Conservation (phyloP, 768 basidiomycete species). For the Suillus discolor region DNA sequence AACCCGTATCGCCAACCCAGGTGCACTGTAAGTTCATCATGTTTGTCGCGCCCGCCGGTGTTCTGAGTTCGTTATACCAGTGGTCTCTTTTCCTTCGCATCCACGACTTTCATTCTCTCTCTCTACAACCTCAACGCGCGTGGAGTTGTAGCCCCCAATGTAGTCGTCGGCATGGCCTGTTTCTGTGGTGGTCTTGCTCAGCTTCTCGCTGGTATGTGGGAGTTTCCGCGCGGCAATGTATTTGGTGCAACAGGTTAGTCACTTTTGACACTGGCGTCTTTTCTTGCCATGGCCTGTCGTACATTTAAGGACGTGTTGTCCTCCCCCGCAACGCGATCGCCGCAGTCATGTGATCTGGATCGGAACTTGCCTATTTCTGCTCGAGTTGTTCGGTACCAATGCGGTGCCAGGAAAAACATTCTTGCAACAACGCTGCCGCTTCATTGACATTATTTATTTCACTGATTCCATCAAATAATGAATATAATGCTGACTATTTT, state of each 20-base stretch:
- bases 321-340: neutral
- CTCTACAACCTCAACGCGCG: constrained; percentile 67
- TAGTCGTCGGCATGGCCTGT: constrained; percentile 84
- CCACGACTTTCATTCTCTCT: constrained; percentile 80
- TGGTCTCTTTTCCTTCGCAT: constrained; percentile 82
- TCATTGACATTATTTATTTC: neutral
- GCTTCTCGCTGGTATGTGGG: constrained; percentile 90
- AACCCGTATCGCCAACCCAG: constrained; percentile 57
- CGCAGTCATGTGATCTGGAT: constrained; percentile 6
- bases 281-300: too few species aligned
- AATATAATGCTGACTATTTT: neutral
- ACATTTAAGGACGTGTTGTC: neutral
- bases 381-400: neutral
- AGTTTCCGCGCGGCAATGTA: constrained; percentile 67
- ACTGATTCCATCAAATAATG: too few species aligned
- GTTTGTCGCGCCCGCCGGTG: neutral
- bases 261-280: neutral
- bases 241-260: constrained; percentile 74
- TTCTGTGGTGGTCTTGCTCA: constrained; percentile 86
- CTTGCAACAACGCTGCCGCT: neutral
- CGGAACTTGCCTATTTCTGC: neutral
- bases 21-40: constrained; percentile 29
- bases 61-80: constrained; percentile 34
- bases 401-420: neutral
- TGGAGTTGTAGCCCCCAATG: constrained; percentile 59